Base-by-base conservation (phyloP, 345 rosid genomes). In the Durio zibethinus region DNA sequence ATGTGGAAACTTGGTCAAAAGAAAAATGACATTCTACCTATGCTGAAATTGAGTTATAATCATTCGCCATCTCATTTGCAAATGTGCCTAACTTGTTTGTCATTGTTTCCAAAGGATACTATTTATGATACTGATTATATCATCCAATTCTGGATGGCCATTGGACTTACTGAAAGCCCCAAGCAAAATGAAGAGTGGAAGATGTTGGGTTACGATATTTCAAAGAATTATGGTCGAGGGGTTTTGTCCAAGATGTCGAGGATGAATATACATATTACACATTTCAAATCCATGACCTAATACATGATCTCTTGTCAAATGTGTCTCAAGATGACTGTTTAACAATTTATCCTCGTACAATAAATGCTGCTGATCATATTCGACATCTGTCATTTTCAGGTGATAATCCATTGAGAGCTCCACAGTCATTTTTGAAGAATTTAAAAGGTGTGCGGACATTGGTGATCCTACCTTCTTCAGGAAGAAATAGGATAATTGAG, bases 251-350 rank as follows among this genome's bases (percentile, higher is more conserved):
- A 1, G n/a, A 35, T 0, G 45, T 36, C 0, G n/a, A 18, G 4
- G 6, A 0, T n/a, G n/a, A n/a, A n/a, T n/a, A n/a, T n/a, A n/a
- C n/a, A n/a, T n/a, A n/a, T 73, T 54, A 53, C 21, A 6, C n/a
- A 1, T 74, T 70, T 16, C 75, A 52, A 72, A 77, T 75, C 76
- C 84, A 78, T 38, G 82, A 80, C 43, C 59, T 80, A 35, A 47
- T 80, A 11, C 79, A 71, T 36, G 78, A 75, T 36, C 82, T 78
- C 2, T 82, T 80, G 2, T 7, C 9, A 54, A 4, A 21, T n/a
- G 4, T 54, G 27, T 54, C 27, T n/a, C 27, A 54, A 8, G 21
- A 2, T 9, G 60, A 54, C 4, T 54, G 27, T 0, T 1, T 1
- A 54, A n/a, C 20, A 54, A 12, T 54, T 0, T 0, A 8, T 54